Conservation (phyloP, 768 basidiomycete genomes). For the Auricularia sp. region DNA sequence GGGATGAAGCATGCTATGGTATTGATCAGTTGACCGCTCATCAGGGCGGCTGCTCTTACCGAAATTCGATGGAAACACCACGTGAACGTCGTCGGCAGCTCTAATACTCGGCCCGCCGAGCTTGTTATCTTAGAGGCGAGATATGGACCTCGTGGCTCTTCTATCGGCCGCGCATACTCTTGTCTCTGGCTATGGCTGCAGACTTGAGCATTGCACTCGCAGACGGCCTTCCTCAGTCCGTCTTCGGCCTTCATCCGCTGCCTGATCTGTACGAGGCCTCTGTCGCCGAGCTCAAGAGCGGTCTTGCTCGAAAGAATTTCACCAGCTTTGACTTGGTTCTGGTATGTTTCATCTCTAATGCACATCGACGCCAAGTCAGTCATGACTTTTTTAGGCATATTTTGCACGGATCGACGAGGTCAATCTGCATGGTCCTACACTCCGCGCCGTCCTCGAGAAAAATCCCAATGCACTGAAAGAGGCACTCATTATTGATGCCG, state of each 20-base stretch:
- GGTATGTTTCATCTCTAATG: conserved; percentile 21
- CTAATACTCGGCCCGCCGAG: too few relatives aligned
- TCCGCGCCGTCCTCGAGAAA: conserved; percentile 33
- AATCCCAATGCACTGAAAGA: conserved; percentile 28
- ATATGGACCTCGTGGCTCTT: too few relatives aligned
- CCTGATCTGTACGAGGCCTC: conserved; percentile 57
- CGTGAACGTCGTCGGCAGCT: too few relatives aligned
- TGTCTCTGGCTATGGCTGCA: too few relatives aligned
- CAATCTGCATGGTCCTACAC: conserved; percentile 26
- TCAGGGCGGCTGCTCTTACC: too few relatives aligned
- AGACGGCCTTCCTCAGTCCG: neutral
- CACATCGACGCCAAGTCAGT: neutral
- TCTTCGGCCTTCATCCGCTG: neutral
- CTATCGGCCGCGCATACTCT: too few relatives aligned
- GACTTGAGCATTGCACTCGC: too few relatives aligned
- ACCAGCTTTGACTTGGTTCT: conserved; percentile 55
- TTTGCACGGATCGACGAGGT: conserved; percentile 35
- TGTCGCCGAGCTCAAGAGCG: conserved; percentile 43
- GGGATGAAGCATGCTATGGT: too few relatives aligned
- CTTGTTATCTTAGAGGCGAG: too few relatives aligned
- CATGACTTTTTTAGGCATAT: conserved; percentile 24
- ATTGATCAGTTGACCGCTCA: too few relatives aligned
- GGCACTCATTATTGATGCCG: conserved; percentile 26
- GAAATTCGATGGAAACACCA: too few relatives aligned
- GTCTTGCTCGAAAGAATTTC: conserved; percentile 41